phyloP scores from a whole-genome alignment of 2,329 filamentous ascomycete species.

The Nannizziopsis arthrosporioides region DNA sequence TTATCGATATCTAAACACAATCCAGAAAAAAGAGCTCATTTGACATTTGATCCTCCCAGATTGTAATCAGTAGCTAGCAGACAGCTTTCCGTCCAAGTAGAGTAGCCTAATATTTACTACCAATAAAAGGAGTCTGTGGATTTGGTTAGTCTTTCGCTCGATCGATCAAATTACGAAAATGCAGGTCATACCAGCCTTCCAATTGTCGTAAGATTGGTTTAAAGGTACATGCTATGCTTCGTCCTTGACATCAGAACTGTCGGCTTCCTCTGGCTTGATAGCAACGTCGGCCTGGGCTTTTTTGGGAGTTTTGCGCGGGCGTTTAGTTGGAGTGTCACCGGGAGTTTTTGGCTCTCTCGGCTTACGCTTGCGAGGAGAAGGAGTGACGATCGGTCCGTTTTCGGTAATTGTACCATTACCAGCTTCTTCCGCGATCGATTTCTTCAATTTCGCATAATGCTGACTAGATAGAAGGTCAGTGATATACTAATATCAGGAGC shows the following conservation, averaged over 20 bases:
- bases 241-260: conserved; percentile 4
- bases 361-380: conserved; percentile 9
- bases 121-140: too few species aligned
- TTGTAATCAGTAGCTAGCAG: too few species aligned
- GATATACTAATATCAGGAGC: background rate
- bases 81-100: too few species aligned
- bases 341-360: conserved; percentile 10
- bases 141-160: too few species aligned
- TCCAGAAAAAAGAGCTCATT: too few species aligned
- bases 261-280: background rate
- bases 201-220: conserved; percentile 18
- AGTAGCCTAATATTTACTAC: too few species aligned
- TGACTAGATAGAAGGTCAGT: conserved; percentile 9
- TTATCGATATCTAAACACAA: too few species aligned
- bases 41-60: too few species aligned
- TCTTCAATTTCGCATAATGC: conserved; percentile 14
- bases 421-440: background rate
- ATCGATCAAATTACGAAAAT: background rate
- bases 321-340: conserved; percentile 12
- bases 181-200: conserved; percentile 14
- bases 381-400: background rate
- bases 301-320: conserved; percentile 8
- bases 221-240: background rate
- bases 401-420: background rate
- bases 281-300: background rate